Evolutionary conservation across 352 stramenopile species (phyloP).

Genomic region (Thalassiosira hispida): DNA sequence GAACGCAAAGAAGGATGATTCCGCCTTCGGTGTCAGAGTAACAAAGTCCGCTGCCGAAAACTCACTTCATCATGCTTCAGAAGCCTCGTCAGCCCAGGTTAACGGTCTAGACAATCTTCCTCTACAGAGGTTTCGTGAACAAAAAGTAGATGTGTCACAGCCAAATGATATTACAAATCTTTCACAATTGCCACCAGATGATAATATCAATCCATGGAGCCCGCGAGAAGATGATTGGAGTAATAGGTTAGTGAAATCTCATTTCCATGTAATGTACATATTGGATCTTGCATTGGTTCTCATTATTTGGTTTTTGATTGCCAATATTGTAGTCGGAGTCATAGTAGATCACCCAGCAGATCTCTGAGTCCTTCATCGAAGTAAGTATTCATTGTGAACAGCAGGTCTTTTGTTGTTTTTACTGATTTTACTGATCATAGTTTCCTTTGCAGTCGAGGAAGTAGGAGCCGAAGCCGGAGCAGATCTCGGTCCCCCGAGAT

Average conservation of each 20-base stretch:
- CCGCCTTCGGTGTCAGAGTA: not conserved
- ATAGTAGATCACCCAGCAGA: slow-evolving; percentile 37
- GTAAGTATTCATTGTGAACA: not conserved
- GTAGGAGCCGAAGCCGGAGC: slow-evolving; percentile 27
- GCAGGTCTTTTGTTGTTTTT: not conserved
- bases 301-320: not conserved
- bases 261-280: not conserved
- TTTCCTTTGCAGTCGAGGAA: slow-evolving; percentile 1
- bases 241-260: slow-evolving; percentile 25
- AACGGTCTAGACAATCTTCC: not conserved
- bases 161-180: not conserved
- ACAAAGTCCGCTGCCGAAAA: not conserved
- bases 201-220: slow-evolving; percentile 19
- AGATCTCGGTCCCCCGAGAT: slow-evolving; percentile 36
- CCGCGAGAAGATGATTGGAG: slow-evolving; percentile 40
- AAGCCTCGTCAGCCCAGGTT: not conserved
- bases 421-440: not conserved
- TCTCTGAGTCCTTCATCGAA: slow-evolving; percentile 37
- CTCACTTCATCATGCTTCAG: slow-evolving; percentile 11
- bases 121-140: slow-evolving; percentile 31
- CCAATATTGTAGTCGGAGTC: slow-evolving; percentile 16
- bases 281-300: not conserved
- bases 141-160: slow-evolving; percentile 2
- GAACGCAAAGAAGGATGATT: slow-evolving; percentile 33
- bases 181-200: slow-evolving; percentile 6